Evolutionary conservation across 192 early-diverging fungal genomes (phyloP).

Genomic region (Coemansia sp.): DNA sequence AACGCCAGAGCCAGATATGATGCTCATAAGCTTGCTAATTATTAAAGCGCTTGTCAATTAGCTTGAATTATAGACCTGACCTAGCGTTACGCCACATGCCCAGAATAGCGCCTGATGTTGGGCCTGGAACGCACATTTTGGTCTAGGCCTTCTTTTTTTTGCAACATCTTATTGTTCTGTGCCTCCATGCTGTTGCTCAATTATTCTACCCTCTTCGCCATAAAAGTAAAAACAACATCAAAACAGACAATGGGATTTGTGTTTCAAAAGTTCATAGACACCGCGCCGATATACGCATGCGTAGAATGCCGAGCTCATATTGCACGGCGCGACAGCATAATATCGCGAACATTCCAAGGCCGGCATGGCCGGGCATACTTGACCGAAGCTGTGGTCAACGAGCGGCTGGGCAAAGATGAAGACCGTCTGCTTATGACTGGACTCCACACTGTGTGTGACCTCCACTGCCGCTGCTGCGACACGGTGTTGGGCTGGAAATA

Average conservation of each 20-base stretch:
- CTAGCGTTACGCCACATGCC: neutral
- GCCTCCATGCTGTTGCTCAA: no score
- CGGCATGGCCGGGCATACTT: slow-evolving; percentile 43
- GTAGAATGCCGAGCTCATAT: slow-evolving; percentile 36
- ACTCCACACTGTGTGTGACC: slow-evolving; percentile 47
- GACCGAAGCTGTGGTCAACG: slow-evolving; percentile 45
- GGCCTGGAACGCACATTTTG: neutral
- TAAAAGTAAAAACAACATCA: neutral
- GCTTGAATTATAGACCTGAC: neutral
- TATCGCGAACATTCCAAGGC: slow-evolving; percentile 48
- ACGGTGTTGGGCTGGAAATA: slow-evolving; percentile 49
- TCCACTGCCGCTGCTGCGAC: slow-evolving; percentile 36
- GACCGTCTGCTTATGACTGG: slow-evolving; percentile 54
- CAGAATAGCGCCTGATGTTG: neutral
- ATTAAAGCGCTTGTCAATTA: neutral
- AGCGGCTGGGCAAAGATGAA: slow-evolving; percentile 31
- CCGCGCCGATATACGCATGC: slow-evolving; percentile 38
- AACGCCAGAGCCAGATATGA: no score
- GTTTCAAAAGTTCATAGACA: slow-evolving; percentile 40
- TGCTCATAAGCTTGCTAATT: neutral
- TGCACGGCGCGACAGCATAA: slow-evolving; percentile 30
- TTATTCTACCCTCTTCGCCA: no score
- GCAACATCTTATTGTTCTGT: no score
- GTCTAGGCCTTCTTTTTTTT: neutral
- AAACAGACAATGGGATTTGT: slow-evolving; percentile 37